A percentile compares a stretch with the other conserved stretches of the same genome.
These are phyloP conservation scores for Emiliania huxleyi DNA, from an alignment of 78 protist genomes.

Conservation along the genomic window DNA sequence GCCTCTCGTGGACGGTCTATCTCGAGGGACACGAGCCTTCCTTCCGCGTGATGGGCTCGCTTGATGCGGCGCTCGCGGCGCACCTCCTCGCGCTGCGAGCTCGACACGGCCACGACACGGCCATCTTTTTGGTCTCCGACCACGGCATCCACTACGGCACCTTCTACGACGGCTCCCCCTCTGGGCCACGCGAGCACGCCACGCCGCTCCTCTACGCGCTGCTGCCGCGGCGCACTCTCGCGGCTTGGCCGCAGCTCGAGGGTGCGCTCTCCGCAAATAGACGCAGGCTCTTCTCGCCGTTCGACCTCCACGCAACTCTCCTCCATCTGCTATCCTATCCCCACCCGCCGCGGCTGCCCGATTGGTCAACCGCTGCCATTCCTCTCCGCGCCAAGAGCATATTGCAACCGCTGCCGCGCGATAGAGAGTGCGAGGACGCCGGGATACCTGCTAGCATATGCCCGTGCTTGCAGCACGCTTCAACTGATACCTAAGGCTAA, in stretches of 20 bases:
- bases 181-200: not conserved
- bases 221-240: not conserved
- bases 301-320: constrained; percentile 23
- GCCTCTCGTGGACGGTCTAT: not conserved
- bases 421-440: not conserved
- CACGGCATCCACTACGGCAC: constrained; percentile 29
- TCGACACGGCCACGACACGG: not conserved
- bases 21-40: not conserved
- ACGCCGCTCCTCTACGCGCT: not conserved
- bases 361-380: not conserved
- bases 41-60: not conserved
- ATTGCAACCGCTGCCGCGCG: not conserved
- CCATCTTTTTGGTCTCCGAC: not conserved
- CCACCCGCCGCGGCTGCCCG: not conserved
- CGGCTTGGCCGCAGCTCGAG: not conserved
- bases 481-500: no score
- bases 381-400: not conserved
- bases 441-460: not conserved
- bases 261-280: not conserved
- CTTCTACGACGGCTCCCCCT: not conserved
- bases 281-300: not conserved
- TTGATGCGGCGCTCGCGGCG: not conserved
- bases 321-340: not conserved
- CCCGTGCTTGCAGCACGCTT: not conserved
- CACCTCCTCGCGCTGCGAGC: not conserved